A percentile compares a stretch with the other conserved stretches of the same genome.
phyloP scores from a whole-genome alignment of 768 basidiomycete genomes.

The Mycena olivaceomarginata region DNA sequence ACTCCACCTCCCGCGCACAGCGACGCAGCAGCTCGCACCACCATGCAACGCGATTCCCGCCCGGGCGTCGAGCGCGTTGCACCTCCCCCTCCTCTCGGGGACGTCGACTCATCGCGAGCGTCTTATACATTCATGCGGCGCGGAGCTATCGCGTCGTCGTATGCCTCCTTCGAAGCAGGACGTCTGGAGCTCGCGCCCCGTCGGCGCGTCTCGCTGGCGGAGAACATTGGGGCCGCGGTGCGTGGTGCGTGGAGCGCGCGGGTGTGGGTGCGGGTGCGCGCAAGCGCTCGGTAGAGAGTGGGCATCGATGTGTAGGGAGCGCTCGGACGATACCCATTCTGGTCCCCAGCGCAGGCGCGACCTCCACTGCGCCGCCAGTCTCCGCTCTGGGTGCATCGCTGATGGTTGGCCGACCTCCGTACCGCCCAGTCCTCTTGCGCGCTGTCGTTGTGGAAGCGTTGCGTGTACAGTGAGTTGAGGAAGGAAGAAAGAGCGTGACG shows the following conservation, averaged over 20 bases:
- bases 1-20: too few species aligned
- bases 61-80: neutral
- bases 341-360: neutral
- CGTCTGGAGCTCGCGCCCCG: slow-evolving; percentile 4
- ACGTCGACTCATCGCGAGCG: neutral
- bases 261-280: neutral
- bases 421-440: neutral
- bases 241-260: neutral
- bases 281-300: neutral
- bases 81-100: neutral
- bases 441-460: slow-evolving; percentile 1
- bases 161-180: slow-evolving; percentile 1
- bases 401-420: neutral
- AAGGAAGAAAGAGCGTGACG: neutral
- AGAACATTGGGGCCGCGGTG: slow-evolving; percentile 1
- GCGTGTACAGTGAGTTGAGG: neutral
- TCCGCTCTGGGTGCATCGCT: slow-evolving; percentile 10
- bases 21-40: neutral
- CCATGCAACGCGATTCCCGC: neutral
- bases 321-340: neutral
- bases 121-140: slow-evolving; percentile 4
- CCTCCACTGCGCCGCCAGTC: neutral
- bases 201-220: slow-evolving; percentile 4
- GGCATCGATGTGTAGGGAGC: neutral
- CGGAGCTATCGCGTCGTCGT: slow-evolving; percentile 1